These are phyloP conservation scores for Gossypium arboreum DNA, from an alignment of 345 rosid species.

Conservation along the genomic window DNA sequence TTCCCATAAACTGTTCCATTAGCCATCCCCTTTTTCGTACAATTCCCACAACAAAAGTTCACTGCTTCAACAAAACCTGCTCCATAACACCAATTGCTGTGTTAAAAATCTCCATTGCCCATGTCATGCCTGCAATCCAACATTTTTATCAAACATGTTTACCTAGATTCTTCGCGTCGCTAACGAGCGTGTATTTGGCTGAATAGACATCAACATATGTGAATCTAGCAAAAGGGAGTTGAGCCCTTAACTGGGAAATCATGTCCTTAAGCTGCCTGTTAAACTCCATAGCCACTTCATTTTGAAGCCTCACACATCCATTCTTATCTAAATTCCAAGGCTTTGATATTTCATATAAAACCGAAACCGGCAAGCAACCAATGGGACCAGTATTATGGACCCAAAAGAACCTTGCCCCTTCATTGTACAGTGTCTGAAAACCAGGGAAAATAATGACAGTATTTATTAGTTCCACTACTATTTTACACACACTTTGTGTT, in stretches of 20 bases:
- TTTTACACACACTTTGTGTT: neutral
- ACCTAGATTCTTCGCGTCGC: conserved; percentile 51
- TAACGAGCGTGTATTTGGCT: conserved; percentile 50
- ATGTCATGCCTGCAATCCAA: conserved; percentile 3
- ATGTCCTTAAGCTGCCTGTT: conserved; percentile 57
- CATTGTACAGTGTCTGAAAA: conserved; percentile 46
- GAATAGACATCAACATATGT: conserved; percentile 69
- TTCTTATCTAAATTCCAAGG: conserved; percentile 38
- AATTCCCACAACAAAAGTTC: conserved; percentile 67
- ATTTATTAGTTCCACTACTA: neutral
- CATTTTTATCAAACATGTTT: neutral
- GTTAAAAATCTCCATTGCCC: neutral
- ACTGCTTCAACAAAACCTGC: conserved; percentile 67
- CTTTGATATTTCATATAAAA: conserved; percentile 27
- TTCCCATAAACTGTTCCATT: conserved; percentile 64
- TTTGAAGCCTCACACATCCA: conserved; percentile 58
- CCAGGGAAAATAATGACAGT: neutral
- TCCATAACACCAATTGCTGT: neutral
- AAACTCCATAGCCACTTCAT: conserved; percentile 60
- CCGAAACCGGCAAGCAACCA: conserved; percentile 60
- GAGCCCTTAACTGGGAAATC: conserved; percentile 33
- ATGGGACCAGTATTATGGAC: conserved; percentile 79
- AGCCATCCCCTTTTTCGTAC: conserved; percentile 54
- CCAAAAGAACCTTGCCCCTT: conserved; percentile 81
- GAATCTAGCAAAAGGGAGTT: conserved; percentile 44